Percentiles rank a stretch among this genome's conserved stretches.
phyloP scores from a whole-genome alignment of 2,329 filamentous ascomycete genomes.

The Hypoxylon sp. region DNA sequence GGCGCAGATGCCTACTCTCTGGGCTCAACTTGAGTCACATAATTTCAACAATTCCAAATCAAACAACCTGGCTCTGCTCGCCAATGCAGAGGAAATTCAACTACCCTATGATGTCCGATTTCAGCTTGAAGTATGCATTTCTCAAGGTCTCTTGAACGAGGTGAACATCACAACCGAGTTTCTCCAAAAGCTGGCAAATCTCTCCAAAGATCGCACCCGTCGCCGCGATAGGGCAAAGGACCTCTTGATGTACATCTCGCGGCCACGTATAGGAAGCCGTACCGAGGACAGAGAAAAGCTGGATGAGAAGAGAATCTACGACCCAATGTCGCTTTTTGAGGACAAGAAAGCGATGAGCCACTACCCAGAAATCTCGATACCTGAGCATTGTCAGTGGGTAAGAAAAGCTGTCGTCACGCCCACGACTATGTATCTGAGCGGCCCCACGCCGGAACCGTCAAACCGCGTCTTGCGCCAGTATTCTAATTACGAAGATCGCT shows the following conservation, averaged over 20 bases:
- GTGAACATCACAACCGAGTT: conserved; percentile 78
- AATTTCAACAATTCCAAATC: conserved; percentile 23
- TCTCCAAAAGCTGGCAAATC: conserved; percentile 67
- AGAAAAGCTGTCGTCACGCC: conserved; percentile 86
- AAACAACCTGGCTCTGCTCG: conserved; percentile 50
- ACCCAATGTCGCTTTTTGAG: conserved; percentile 80
- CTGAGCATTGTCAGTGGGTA: conserved; percentile 79
- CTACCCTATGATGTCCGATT: conserved; percentile 83
- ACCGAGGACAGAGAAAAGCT: conserved; percentile 31
- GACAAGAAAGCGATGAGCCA: conserved; percentile 63
- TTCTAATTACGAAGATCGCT: conserved; percentile 76
- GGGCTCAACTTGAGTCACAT: conserved; percentile 56
- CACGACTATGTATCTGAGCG: conserved; percentile 81
- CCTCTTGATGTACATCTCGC: conserved; percentile 80
- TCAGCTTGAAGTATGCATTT: conserved; percentile 94
- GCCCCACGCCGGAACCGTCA: conserved; percentile 84
- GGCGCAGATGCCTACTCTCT: conserved; percentile 55
- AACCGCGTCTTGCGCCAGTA: conserved; percentile 88
- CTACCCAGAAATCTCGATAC: conserved; percentile 65
- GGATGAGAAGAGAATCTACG: conserved; percentile 68
- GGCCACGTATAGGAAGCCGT: conserved; percentile 49
- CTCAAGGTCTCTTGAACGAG: conserved; percentile 80
- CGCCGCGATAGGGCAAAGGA: conserved; percentile 66
- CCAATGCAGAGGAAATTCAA: conserved; percentile 54
- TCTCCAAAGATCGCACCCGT: conserved; percentile 51